Percentiles rank a stretch among this genome's conserved stretches.
These are phyloP conservation scores for Phialophora macrospora DNA, from an alignment of 2,329 filamentous ascomycete genomes.

Conservation along the genomic window DNA sequence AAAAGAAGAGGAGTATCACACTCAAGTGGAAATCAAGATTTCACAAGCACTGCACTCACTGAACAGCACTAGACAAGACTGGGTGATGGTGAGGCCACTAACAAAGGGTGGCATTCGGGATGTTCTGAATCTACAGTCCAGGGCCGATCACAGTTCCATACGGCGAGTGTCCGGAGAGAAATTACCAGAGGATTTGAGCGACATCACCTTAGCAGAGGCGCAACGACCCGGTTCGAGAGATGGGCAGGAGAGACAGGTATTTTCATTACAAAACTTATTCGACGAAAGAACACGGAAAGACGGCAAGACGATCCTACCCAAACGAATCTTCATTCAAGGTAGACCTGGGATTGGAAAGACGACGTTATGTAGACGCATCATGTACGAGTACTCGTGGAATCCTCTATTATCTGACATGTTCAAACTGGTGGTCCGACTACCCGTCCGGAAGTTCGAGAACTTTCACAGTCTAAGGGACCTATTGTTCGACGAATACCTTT, in stretches of 20 bases:
- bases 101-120: no score
- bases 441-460: background rate
- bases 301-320: background rate
- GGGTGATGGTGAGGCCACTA: no score
- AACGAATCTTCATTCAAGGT: conserved; percentile 15
- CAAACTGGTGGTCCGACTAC: background rate
- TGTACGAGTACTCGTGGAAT: conserved; percentile 43
- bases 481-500: background rate
- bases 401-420: conserved; percentile 37
- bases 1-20: no score
- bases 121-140: no score
- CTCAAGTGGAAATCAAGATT: no score
- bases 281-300: background rate
- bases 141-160: no score
- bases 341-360: conserved; percentile 42
- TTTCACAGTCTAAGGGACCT: background rate
- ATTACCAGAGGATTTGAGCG: background rate
- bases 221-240: background rate
- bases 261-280: background rate
- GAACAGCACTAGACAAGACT: no score
- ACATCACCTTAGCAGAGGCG: background rate
- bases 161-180: background rate
- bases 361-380: conserved; percentile 52
- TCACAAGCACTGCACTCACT: no score
- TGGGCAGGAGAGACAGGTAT: background rate